A percentile compares a stretch with the other conserved stretches of the same genome.
phyloP scores from a whole-genome alignment of 768 basidiomycete species.

The Mycena vitilis region DNA sequence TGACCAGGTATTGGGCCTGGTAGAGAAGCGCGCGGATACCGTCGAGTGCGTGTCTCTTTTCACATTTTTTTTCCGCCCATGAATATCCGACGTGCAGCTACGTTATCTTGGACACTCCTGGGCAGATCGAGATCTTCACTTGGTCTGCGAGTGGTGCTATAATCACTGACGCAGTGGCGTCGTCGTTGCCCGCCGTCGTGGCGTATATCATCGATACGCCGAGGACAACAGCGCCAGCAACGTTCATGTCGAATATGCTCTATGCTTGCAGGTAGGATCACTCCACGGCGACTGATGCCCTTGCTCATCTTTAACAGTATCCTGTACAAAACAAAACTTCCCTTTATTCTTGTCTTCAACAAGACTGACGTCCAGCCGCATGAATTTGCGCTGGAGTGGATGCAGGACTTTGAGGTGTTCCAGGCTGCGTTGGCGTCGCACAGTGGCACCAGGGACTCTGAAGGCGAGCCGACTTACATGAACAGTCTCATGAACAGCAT shows the following conservation, averaged over 20 bases:
- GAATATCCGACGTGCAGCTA: slow-evolving; percentile 65
- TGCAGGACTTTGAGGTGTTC: slow-evolving; percentile 97
- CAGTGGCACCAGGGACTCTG: slow-evolving; percentile 72
- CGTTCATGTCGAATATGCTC: slow-evolving; percentile 99
- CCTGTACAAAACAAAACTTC: slow-evolving; percentile 96
- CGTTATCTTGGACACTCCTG: slow-evolving; percentile 96
- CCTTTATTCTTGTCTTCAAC: slow-evolving; percentile 98
- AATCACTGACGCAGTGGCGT: slow-evolving; percentile 96
- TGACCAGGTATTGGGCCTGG: slow-evolving; percentile 91
- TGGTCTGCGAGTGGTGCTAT: slow-evolving; percentile 99
- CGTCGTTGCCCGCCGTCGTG: slow-evolving; percentile 91
- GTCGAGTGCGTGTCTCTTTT: slow-evolving; percentile 76
- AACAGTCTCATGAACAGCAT: slow-evolving; percentile 99
- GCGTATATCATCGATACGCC: slow-evolving; percentile 99
- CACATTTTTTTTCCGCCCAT: slow-evolving; percentile 3
- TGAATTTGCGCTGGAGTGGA: slow-evolving; percentile 96
- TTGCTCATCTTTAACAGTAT: slow-evolving; percentile 63
- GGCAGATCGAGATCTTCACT: slow-evolving; percentile 99
- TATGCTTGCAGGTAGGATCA: slow-evolving; percentile 92
- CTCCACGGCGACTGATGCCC: too few species aligned
- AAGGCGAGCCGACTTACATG: slow-evolving; percentile 97
- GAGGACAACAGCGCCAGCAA: slow-evolving; percentile 91
- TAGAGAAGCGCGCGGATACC: slow-evolving; percentile 89
- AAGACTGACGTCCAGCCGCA: slow-evolving; percentile 95
- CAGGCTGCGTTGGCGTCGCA: slow-evolving; percentile 87